Base-by-base conservation (phyloP, 352 stramenopile species). In the Pythium utonaiense region DNA sequence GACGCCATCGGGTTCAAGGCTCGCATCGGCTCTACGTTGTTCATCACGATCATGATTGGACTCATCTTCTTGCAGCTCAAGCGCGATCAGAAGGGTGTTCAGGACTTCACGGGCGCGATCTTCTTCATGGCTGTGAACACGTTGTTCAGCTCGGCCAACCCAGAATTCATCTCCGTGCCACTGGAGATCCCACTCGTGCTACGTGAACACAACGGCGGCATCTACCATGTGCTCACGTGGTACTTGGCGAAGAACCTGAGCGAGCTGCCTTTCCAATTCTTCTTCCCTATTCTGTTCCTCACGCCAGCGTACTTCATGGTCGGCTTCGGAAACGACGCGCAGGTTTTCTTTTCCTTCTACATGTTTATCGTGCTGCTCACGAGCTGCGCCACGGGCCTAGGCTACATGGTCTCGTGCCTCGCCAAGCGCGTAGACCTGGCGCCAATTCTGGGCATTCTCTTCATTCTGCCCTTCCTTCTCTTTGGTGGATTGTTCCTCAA, bases 81-180 rank as follows among this genome's bases (percentile, higher is more conserved):
- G 9, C 54, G 75, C 9, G 28, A 82, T 24, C 70, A 81, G 41
- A 66, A 83, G 22, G 72, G 77, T 3, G 78, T 83, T 30, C 77
- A 87, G 51, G 80, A 83, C 52, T 81, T 80, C 45, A 45, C 66
- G 1, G 75, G 77, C 22, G 62, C 62, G 9, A 82, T 84, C 56
- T 87, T 85, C 66, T 68, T 68, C 48, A 62, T 68, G 22, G 53
- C 53, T 9, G 61, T 68, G 22, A 68, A 68, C 40, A 49, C 51
- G 13, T n/a, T 62, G 24, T 68, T 68, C 38, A 68, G 64, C 31
- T 65, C 60, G 6, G 66, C 69, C 19, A 76, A 73, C 50, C 64
- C 69, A 7, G 64, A 73, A 34, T 73, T 76, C 36, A 61, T 73
- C 24, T 55, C 65, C 0, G 65, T 76, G 19, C 69, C 69, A 27